Percentiles rank a stretch among this genome's conserved stretches.
These are phyloP conservation scores for Metschnikowia lunata DNA, from an alignment of 805 yeast species.

Conservation along the genomic window DNA sequence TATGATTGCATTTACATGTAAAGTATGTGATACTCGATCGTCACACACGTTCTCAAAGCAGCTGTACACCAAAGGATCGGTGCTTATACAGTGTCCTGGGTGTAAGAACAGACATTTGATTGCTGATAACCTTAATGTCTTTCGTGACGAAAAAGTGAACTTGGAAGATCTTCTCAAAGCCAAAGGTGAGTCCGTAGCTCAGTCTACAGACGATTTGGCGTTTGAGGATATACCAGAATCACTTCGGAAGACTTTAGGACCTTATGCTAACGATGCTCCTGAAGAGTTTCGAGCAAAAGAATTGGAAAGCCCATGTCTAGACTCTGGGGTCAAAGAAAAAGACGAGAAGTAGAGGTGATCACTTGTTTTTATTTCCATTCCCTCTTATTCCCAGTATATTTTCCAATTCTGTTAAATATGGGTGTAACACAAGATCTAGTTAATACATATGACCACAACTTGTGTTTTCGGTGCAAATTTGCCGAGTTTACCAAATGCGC, in stretches of 20 bases:
- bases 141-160: slow-evolving; percentile 73
- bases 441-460: too few species aligned
- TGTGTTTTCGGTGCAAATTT: too few species aligned
- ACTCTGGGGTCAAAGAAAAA: background rate
- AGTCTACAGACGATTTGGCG: slow-evolving; percentile 61
- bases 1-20: slow-evolving; percentile 91
- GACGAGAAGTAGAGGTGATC: too few species aligned
- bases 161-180: slow-evolving; percentile 72
- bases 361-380: too few species aligned
- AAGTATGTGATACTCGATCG: slow-evolving; percentile 76
- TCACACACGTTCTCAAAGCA: slow-evolving; percentile 90
- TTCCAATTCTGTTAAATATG: too few species aligned
- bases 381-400: too few species aligned
- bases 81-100: slow-evolving; percentile 86
- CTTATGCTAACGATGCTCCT: slow-evolving; percentile 67
- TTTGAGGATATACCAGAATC: slow-evolving; percentile 65
- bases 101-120: slow-evolving; percentile 85
- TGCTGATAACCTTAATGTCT: slow-evolving; percentile 70
- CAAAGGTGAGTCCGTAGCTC: slow-evolving; percentile 70
- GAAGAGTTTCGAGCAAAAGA: slow-evolving; percentile 25
- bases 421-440: too few species aligned
- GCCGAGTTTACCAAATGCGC: too few species aligned
- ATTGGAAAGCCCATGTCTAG: slow-evolving; percentile 1
- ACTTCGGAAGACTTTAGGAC: slow-evolving; percentile 49
- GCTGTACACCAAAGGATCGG: slow-evolving; percentile 83